Base-by-base conservation (phyloP, 2,329 filamentous ascomycete species). In the Xylaria polymorpha region DNA sequence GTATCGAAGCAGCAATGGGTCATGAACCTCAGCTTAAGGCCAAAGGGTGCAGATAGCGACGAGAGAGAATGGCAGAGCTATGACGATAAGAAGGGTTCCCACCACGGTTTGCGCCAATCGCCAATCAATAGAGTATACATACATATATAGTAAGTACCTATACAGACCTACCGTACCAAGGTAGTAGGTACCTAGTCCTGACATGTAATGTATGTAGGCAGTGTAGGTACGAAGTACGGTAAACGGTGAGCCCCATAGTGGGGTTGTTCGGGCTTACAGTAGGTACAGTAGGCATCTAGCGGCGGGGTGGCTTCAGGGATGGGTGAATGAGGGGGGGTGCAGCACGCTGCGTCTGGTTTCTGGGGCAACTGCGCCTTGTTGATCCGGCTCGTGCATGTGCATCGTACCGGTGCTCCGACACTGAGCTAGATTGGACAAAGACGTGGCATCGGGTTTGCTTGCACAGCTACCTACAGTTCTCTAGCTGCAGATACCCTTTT, bases 281-380 rank as follows among this genome's bases (percentile, higher is more conserved):
- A 56, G n/a, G 5, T 22, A 37, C 35, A 37, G 8, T 53, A 53
- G 44, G 46, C n/a, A 25, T 60, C 12, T 61, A 64, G 64, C 39
- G 44, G 67, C 61, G 66, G 68, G 66, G 68, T 66, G 44, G 35
- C 35, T 65, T 6, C 20, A 35, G 9, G 60, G 46, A 56, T 59
- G 37, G n/a, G 60, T 39, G 22, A 25, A 35, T 35, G 37, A 43
- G 55, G 55, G 66, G 61, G 62, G 48, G 20, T 55, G 64, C 44
- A 8, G 22, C 44, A 32, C 5, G 20, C 29, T 46, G 60, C 39
- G 14, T 7, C 20, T 41, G 59, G 71, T 73, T 73, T 69, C 71
- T 61, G 67, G 71, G 71, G 67, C 70, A 73, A 73, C 71, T 46
- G 25, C 39, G 10, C 37, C 46, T 58, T 73, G 70, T 73, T 73